Percentiles rank a stretch among this genome's conserved stretches.
Conservation (phyloP, 176 grass and related monocot genomes). For the Puccinellia tenuiflora region DNA sequence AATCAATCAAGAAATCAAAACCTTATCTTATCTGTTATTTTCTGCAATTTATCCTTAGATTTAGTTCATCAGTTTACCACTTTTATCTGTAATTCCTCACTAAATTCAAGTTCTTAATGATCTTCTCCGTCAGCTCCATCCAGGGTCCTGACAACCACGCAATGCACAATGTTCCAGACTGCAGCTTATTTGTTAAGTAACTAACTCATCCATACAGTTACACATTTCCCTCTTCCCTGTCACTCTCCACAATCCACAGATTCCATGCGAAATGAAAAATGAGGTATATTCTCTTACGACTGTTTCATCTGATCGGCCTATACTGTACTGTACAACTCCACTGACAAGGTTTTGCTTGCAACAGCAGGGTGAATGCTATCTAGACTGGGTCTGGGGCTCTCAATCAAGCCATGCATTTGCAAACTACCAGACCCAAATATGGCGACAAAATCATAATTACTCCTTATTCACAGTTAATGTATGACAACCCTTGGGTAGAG, state of each 20-base stretch:
- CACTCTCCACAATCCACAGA: not conserved
- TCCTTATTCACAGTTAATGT: constrained; percentile 31
- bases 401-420: constrained; percentile 44
- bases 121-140: too few species aligned
- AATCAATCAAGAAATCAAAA: too few species aligned
- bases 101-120: too few species aligned
- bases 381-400: constrained; percentile 14
- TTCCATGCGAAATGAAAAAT: not conserved
- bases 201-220: not conserved
- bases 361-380: constrained; percentile 29
- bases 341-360: constrained; percentile 37
- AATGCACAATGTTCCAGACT: not conserved
- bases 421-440: constrained; percentile 19
- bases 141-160: not conserved
- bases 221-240: not conserved
- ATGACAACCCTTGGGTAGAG: constrained; percentile 33
- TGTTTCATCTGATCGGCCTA: constrained; percentile 28
- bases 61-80: too few species aligned
- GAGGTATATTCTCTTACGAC: constrained; percentile 13
- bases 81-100: too few species aligned
- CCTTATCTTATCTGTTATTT: too few species aligned
- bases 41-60: too few species aligned
- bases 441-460: constrained; percentile 35
- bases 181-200: not conserved
- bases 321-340: constrained; percentile 48